Base-by-base conservation (phyloP, 164 flowering plant species). In the Annona squamosa region DNA sequence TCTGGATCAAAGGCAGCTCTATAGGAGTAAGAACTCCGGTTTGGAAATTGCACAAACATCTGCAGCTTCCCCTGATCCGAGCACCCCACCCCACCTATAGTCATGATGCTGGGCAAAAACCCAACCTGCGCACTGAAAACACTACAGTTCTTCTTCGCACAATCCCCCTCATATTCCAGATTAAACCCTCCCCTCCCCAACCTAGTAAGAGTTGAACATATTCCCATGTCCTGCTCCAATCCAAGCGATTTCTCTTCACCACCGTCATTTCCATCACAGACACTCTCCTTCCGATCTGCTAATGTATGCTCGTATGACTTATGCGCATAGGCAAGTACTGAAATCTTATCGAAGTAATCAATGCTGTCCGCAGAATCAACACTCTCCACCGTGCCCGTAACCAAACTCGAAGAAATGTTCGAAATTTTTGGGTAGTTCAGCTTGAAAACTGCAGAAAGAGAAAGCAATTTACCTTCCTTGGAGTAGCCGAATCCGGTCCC, bases 321-420 rank as follows among this genome's bases (percentile, higher is more conserved):
- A 57, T 42, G 70, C 46, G 86, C 74, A 72, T 83, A 71, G 9
- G 74, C 72, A 65, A 84, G 46, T 4, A 90, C 37, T 0, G 82
- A 80, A 64, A 87, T 75, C 4, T 85, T 81, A 2, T 86, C 83
- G 72, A 85, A 85, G 64, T 79, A 73, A 16, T 66, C 71, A 4
- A 6, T 3, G 44, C 16, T 73, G 72, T 72, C 72, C 2, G 5
- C 68, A 2, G 68, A 2, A 73, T 69, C 71, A 75, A 84, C 75
- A 70, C 87, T 83, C 79, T 82, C 83, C 61, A 90, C 69, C 10
- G 69, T 76, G n/a, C 94, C 91, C 73, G 52, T 81, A 43, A 87
- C 75, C 72, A 88, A 77, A 77, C 83, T 81, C 26, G 81, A 80
- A 13, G 63, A 59, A 9, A 75, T 76, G 4, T 68, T 83, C 10